Evolutionary conservation across 2,329 filamentous ascomycete genomes (phyloP), one percentile per base, ranked within the genome.

Genomic region (Pseudodiploospora longispora): DNA sequence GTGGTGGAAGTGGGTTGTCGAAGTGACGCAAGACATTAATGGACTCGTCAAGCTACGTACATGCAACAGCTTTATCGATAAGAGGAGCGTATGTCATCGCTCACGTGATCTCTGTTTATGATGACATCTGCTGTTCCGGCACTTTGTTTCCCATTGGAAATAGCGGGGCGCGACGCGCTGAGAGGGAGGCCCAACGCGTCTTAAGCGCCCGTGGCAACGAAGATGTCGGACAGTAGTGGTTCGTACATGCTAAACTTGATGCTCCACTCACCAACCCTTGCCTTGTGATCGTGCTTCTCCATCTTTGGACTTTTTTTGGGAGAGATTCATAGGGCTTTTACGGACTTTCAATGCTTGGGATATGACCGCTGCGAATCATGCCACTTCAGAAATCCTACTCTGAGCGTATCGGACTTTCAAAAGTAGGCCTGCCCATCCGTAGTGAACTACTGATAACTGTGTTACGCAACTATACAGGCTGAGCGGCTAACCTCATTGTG

Each of bases 361-460:
- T 36, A 47, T 42, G 50, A 45, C 40, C 41, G 38, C 35, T 40
- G 39, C 35, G 35, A 47, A 54, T 49, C 47, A 65, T 65, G 63
- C 60, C 64, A 57, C 58, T 69, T 36, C 60, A 67, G 54, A 69
- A 68, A 51, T 67, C 63, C n/a, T 65, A 63, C 48, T 68, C 67
- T 47, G 65, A 65, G 43, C 55, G 55, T 48, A 52, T 57, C 49
- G 58, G 58, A 38, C 50, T 55, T 27, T 52, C 55, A 38, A 66
- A 60, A 53, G 65, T 67, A 55, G 49, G 54, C 40, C 40, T 30
- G 10, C 37, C 10, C 40, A 19, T 3, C 19, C 19, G 19, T 19
- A 19, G 31, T 30, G 47, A 10, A 4, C 27, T 40, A 36, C 32
- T 35, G 36, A 31, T 41, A 31, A 40, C 47, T 38, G 46, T 46